phyloP scores from a whole-genome alignment of 2,329 filamentous ascomycete genomes.

The Arthroderma sp. region DNA sequence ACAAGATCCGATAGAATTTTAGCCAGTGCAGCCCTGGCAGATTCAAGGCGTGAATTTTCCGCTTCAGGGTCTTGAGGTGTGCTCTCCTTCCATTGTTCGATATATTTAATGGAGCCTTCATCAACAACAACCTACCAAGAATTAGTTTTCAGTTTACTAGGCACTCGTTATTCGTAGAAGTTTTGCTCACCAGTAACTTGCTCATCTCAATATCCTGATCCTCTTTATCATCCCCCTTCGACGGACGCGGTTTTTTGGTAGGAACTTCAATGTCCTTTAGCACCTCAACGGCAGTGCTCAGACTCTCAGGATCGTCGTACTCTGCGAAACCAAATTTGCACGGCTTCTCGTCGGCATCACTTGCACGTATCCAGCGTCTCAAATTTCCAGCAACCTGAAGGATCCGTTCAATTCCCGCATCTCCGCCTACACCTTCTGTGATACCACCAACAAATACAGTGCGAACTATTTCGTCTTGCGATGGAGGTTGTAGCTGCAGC shows the following conservation, averaged over 20 bases:
- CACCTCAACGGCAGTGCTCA: constrained; percentile 73
- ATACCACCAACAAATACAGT: constrained; percentile 86
- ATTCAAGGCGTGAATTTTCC: constrained; percentile 54
- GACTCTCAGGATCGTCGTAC: constrained; percentile 80
- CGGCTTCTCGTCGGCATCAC: constrained; percentile 65
- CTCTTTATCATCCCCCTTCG: constrained; percentile 27
- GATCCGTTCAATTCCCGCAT: constrained; percentile 66
- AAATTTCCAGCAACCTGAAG: constrained; percentile 64
- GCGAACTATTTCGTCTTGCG: constrained; percentile 76
- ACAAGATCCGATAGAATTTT: constrained; percentile 58
- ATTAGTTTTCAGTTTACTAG: not conserved
- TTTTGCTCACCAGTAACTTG: constrained; percentile 46
- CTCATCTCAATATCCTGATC: constrained; percentile 50
- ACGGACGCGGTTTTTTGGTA: constrained; percentile 53
- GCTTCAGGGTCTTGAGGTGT: constrained; percentile 49
- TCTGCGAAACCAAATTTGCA: constrained; percentile 90
- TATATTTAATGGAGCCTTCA: constrained; percentile 65
- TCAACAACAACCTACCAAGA: constrained; percentile 52
- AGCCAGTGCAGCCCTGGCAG: constrained; percentile 54
- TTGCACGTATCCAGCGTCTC: constrained; percentile 70
- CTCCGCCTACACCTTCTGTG: constrained; percentile 61
- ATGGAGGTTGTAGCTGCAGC: constrained; percentile 65
- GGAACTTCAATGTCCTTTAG: constrained; percentile 73
- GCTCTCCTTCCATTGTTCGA: constrained; percentile 65
- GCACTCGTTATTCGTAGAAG: not conserved